Evolutionary conservation across 1,284 basidiomycete genomes (phyloP).

Genomic region (Naganishia sp.): DNA sequence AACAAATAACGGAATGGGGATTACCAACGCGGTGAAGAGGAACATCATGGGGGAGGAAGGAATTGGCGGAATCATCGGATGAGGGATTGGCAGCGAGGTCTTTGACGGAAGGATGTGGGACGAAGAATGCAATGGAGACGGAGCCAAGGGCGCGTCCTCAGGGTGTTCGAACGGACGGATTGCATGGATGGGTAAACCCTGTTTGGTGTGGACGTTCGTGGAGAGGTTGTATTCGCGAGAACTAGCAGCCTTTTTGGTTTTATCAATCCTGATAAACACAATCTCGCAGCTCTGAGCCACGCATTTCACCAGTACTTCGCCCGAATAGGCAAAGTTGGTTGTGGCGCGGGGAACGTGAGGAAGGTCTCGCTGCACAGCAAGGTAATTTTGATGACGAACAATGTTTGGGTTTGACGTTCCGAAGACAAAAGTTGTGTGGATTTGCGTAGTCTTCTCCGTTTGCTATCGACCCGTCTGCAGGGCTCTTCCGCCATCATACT

Average conservation of each 20-base stretch:
- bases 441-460: too few species aligned
- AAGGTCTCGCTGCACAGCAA: too few species aligned
- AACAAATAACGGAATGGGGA: constrained; percentile 14
- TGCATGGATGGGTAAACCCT: neutral
- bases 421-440: too few species aligned
- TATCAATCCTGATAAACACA: constrained; percentile 27
- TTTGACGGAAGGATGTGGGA: constrained; percentile 1
- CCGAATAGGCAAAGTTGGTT: too few species aligned
- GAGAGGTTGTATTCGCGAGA: constrained; percentile 23
- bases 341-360: too few species aligned
- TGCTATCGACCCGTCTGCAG: too few species aligned
- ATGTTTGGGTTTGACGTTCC: too few species aligned
- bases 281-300: neutral
- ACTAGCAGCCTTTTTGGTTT: constrained; percentile 12
- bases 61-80: neutral
- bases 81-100: neutral
- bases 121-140: constrained; percentile 5
- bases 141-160: neutral
- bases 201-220: neutral
- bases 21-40: neutral
- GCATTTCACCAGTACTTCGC: too few species aligned
- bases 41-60: neutral
- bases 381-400: too few species aligned
- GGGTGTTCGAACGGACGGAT: constrained; percentile 7
- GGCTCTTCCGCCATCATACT: too few species aligned